Conservation (phyloP, 108 stramenopile genomes). For the Fragilaria crotonensis region DNA sequence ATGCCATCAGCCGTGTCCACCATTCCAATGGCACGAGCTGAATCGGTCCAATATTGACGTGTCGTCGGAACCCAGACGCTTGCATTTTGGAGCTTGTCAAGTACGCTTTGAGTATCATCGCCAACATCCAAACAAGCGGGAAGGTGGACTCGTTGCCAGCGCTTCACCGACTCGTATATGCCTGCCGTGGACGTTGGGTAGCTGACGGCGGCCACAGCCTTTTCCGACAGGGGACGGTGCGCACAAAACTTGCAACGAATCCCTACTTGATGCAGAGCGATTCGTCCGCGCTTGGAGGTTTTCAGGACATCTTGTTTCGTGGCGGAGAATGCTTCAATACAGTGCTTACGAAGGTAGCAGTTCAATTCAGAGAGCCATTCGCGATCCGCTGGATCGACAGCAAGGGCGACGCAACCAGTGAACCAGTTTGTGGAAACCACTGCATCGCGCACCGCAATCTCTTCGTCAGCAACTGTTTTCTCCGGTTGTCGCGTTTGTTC, state of each 20-base stretch:
- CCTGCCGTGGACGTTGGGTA: constrained; percentile 35
- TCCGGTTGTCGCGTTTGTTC: not conserved
- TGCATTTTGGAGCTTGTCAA: constrained; percentile 7
- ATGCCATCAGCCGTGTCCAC: constrained; percentile 45
- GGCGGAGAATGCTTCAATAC: constrained; percentile 52
- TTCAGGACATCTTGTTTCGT: constrained; percentile 7
- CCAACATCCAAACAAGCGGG: constrained; percentile 23
- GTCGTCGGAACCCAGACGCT: constrained; percentile 34
- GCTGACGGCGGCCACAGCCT: constrained; percentile 24
- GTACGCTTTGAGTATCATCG: constrained; percentile 8
- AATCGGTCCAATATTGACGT: constrained; percentile 53
- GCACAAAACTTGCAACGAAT: constrained; percentile 58
- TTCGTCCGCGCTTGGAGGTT: constrained; percentile 33
- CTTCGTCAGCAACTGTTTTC: not conserved
- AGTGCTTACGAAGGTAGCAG: constrained; percentile 56
- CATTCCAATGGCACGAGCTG: constrained; percentile 44
- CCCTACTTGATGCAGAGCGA: constrained; percentile 45
- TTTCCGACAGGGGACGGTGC: constrained; percentile 14
- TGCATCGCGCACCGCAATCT: not conserved
- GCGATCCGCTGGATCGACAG: constrained; percentile 27
- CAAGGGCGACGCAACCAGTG: constrained; percentile 21
- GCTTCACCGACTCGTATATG: constrained; percentile 50
- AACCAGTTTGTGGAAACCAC: constrained; percentile 7
- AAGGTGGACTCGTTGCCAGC: constrained; percentile 41
- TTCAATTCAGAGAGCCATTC: constrained; percentile 61